Conservation (phyloP, 2,329 filamentous ascomycete genomes). For the Trichoderma semiorbis region DNA sequence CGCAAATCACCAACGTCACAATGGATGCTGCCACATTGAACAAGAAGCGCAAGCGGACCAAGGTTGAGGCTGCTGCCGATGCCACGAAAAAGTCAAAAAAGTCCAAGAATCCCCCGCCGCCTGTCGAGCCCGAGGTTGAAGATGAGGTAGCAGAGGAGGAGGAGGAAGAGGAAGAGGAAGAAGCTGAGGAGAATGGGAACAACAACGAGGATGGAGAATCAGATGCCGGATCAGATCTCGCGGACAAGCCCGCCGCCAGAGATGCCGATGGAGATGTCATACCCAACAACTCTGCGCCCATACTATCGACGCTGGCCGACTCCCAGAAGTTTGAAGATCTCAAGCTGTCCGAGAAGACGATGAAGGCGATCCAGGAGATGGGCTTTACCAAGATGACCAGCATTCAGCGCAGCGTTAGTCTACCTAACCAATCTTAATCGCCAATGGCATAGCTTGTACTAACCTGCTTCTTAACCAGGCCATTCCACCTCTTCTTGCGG, state of each 20-base stretch:
- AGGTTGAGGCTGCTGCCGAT: slow-evolving; percentile 30
- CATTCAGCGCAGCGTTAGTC: slow-evolving; percentile 67
- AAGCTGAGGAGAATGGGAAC: slow-evolving; percentile 25
- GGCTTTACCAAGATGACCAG: slow-evolving; percentile 94
- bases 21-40: slow-evolving; percentile 36
- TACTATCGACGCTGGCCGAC: slow-evolving; percentile 56
- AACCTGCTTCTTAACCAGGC: slow-evolving; percentile 37
- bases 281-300: slow-evolving; percentile 39
- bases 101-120: slow-evolving; percentile 38
- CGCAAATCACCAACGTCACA: neutral
- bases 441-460: neutral
- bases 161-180: slow-evolving; percentile 29
- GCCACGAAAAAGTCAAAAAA: slow-evolving; percentile 31
- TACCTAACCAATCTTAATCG: neutral
- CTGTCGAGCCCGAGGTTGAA: slow-evolving; percentile 25
- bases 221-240: slow-evolving; percentile 29
- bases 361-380: slow-evolving; percentile 86
- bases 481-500: slow-evolving; percentile 84
- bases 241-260: slow-evolving; percentile 15
- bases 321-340: slow-evolving; percentile 75
- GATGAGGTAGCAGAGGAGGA: slow-evolving; percentile 28
- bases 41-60: slow-evolving; percentile 46
- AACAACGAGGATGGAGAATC: slow-evolving; percentile 26
- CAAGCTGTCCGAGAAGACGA: slow-evolving; percentile 81
- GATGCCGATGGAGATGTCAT: slow-evolving; percentile 32